Base-by-base conservation (phyloP, 257 asterid genomes). In the Solanum paucissectum region DNA sequence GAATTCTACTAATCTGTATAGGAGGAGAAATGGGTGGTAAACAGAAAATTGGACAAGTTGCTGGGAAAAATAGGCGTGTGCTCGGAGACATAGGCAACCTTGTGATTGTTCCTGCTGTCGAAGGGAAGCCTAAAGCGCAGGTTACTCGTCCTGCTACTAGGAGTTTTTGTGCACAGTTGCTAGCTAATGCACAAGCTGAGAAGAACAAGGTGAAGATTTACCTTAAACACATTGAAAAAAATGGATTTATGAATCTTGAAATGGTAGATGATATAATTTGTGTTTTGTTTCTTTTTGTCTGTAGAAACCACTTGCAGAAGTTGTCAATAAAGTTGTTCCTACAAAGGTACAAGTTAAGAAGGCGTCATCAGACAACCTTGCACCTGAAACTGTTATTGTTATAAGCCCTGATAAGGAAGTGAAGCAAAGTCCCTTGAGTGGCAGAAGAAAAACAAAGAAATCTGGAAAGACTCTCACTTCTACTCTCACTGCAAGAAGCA, bases 51-150 rank as follows among this genome's bases (percentile, higher is more conserved):
- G 94, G 40, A 27, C 91, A 88, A 85, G 93, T 64, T 29, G 94
- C 91, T 75, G 96, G 89, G 29, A 88, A 92, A 90, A 92, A 88
- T 32, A 90, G 98, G 86, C 92, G 95, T 3, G 97, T 88, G 69
- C 90, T 96, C 0, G 64, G 94, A 77, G 99, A 96, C 75, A 96
- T 96, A 33, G 98, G 99, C 42, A 96, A 96, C 88, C 89, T 96
- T 12, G 96, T 60, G 5, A 87, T 66, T 64, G 92, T 85, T 58
- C 91, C 92, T 10, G 85, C 11, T 18, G 85, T 9, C 21, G 90
- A 83, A 72, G 86, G 42, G 60, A 79, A 87, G 32, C 44, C 72
- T 86, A 92, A 84, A 46, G 36, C 79, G 7, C 86, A 90, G 71
- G 55, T 90, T 18, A 9, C 89, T 87, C 93, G 91, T 83, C 93